Evolutionary conservation across 768 basidiomycete genomes (phyloP).

Genomic region (Multifurca ochricompacta): DNA sequence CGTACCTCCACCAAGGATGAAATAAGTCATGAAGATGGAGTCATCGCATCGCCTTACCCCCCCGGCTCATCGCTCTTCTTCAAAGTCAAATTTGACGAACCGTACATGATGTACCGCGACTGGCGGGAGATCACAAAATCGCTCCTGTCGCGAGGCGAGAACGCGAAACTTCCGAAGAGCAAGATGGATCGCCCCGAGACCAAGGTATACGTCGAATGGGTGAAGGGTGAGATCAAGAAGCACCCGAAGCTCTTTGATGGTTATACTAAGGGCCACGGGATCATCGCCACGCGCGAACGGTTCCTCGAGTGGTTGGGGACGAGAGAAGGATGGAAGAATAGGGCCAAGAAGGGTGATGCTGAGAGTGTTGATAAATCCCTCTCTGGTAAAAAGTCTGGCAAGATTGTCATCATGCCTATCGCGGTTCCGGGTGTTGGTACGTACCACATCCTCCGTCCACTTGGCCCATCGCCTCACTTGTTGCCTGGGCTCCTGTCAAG

Average conservation of each 20-base stretch:
- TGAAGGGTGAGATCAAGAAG: conserved; percentile 60
- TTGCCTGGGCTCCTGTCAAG: conserved; percentile 32
- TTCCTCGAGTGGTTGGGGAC: conserved; percentile 64
- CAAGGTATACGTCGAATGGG: conserved; percentile 74
- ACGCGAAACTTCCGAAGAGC: conserved; percentile 43
- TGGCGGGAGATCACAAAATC: conserved; percentile 91
- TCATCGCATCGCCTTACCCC: conserved; percentile 51
- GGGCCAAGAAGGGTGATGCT: conserved; percentile 23
- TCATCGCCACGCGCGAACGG: conserved; percentile 72
- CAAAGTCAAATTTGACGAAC: conserved; percentile 98
- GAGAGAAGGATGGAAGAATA: conserved; percentile 36
- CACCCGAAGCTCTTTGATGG: conserved; percentile 53
- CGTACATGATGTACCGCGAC: conserved; percentile 97
- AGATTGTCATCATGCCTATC: conserved; percentile 81
- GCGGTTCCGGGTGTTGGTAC: conserved; percentile 90
- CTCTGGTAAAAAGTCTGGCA: conserved; percentile 36
- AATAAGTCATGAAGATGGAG: too few relatives aligned
- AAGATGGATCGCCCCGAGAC: conserved; percentile 78
- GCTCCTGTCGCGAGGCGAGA: conserved; percentile 40
- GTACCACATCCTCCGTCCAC: conserved; percentile 28
- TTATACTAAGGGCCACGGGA: conserved; percentile 69
- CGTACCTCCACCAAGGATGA: conserved; percentile 37
- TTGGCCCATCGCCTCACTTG: too few relatives aligned
- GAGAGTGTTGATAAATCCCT: conserved; percentile 26
- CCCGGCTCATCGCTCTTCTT: conserved; percentile 90